Conservation (phyloP, 202 grass and related monocot genomes). For the Bolboschoenoplectus hybrid region DNA sequence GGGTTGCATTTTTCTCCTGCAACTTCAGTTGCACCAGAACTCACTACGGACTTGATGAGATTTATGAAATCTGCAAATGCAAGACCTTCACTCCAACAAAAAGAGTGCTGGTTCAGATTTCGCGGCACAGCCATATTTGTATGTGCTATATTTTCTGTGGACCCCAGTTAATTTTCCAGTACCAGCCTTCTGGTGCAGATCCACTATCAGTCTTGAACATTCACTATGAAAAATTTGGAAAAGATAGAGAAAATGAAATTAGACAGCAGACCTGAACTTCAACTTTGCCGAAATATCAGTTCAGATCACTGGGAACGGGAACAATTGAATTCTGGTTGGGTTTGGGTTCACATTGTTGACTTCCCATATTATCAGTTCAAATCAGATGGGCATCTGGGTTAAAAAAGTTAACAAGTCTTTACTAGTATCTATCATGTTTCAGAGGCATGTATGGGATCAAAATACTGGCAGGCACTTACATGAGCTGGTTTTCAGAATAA, state of each 20-base stretch:
- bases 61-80: background rate
- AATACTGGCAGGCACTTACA: conserved; percentile 53
- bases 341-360: background rate
- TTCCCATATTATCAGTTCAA: background rate
- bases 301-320: background rate
- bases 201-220: conserved; percentile 80
- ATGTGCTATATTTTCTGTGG: conserved; percentile 75
- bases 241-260: background rate
- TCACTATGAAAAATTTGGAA: conserved; percentile 47
- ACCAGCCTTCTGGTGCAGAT: conserved; percentile 77
- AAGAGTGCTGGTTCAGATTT: conserved; percentile 68
- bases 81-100: conserved; percentile 49
- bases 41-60: conserved; percentile 19
- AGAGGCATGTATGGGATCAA: background rate
- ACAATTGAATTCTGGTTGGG: background rate
- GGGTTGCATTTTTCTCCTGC: conserved; percentile 32
- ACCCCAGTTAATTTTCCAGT: conserved; percentile 66
- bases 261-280: background rate
- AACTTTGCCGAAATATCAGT: background rate
- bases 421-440: background rate
- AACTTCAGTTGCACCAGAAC: conserved; percentile 50
- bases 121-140: conserved; percentile 66
- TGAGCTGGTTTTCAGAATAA: conserved; percentile 73
- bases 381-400: too few species aligned
- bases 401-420: background rate